Base-by-base conservation (phyloP, 2,329 filamentous ascomycete genomes). In the Dactylellina sp. region DNA sequence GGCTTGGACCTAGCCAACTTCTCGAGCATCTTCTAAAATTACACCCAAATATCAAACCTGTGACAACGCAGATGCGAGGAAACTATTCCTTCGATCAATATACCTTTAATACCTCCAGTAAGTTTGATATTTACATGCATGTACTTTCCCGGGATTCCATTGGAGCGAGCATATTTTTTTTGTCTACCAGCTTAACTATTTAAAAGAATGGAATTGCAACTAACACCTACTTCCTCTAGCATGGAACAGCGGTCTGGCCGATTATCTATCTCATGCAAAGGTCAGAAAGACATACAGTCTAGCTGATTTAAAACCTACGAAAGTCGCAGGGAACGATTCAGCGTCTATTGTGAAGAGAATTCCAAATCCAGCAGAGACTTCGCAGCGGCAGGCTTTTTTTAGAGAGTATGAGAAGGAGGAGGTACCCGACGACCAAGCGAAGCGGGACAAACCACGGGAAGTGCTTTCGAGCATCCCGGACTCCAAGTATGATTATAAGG, bases 181-280 rank as follows among this genome's bases (percentile, higher is more conserved):
- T n/a, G n/a, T n/a, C n/a, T n/a, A n/a, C n/a, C n/a, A n/a, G n/a
- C n/a, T n/a, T n/a, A n/a, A n/a, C n/a, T n/a, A n/a, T n/a, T n/a
- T n/a, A n/a, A n/a, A n/a, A n/a, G 25, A 46, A 59, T 16, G 11
- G 42, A 25, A n/a, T 44, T 24, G 5, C 4, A 18, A 14, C 25
- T 24, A 16, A 57, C 7, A n/a, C 11, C 44, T 40, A 37, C 25
- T n/a, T 25, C 7, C 7, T 14, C 11, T 65, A 72, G 68, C 60
- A 20, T 72, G 68, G 68, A 72, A 72, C 25, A 37, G 37, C 2
- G 68, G 68, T 5, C 11, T 72, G 11, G 52, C 68, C 4, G 60
- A 65, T n/a, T 65, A 65, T n/a, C 35, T 72, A 11, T 65, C 68
- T 18, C 60, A 55, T 11, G 28, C 68, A 7, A 32, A 32, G 11